Evolutionary conservation across 2,329 filamentous ascomycete species (phyloP).

Genomic region (Leptographium galeiforme): DNA sequence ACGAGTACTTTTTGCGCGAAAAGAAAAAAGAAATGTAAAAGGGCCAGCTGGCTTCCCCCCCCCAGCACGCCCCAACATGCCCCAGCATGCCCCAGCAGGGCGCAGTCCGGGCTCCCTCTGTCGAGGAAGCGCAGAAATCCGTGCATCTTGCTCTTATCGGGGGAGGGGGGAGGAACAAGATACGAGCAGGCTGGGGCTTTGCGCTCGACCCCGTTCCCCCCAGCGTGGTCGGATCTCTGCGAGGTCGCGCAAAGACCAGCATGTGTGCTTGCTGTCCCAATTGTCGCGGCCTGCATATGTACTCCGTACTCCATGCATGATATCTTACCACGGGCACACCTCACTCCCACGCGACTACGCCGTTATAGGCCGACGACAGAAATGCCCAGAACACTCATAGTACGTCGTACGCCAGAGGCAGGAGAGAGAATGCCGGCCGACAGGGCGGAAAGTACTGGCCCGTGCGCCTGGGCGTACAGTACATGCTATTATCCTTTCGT

Average conservation of each 20-base stretch:
- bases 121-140: no score
- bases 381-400: neutral
- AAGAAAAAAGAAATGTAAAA: no score
- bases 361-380: neutral
- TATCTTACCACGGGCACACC: neutral
- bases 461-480: neutral
- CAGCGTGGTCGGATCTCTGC: no score
- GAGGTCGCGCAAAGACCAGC: no score
- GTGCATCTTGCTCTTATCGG: no score
- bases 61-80: no score
- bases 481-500: neutral
- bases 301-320: neutral
- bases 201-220: no score
- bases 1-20: neutral
- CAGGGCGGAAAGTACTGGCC: neutral
- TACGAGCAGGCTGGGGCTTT: no score
- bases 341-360: neutral
- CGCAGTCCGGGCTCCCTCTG: no score
- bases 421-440: neutral
- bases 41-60: no score
- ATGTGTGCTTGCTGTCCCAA: neutral
- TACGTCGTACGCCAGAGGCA: neutral
- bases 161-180: no score
- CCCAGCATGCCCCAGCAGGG: no score
- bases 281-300: neutral